Evolutionary conservation across 169 alveolate species (phyloP).

Genomic region (Neospora caninum): DNA sequence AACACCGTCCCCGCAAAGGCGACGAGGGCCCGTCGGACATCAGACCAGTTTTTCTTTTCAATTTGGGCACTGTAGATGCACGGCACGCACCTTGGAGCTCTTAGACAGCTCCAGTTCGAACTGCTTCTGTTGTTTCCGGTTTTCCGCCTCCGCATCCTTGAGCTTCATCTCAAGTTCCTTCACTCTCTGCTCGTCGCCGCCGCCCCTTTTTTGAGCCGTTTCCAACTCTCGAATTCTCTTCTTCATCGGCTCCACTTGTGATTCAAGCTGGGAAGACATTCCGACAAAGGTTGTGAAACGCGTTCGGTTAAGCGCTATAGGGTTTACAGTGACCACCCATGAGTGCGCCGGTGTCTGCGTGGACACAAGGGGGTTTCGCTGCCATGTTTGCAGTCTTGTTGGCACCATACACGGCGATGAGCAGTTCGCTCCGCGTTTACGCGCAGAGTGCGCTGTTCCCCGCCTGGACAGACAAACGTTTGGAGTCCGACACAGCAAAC

Average conservation of each 20-base stretch:
- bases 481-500: too few species aligned
- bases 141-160: conserved; percentile 46
- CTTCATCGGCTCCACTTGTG: conserved; percentile 40
- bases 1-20: too few species aligned
- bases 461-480: too few species aligned
- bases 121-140: conserved; percentile 10
- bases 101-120: conserved; percentile 33
- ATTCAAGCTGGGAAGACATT: conserved; percentile 21
- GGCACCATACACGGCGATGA: too few species aligned
- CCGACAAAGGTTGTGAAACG: neutral
- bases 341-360: too few species aligned
- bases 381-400: too few species aligned
- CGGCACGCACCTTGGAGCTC: conserved; percentile 4
- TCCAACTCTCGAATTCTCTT: conserved; percentile 29
- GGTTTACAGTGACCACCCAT: neutral
- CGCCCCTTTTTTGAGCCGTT: conserved; percentile 8
- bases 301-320: neutral
- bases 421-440: too few species aligned
- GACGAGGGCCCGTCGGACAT: too few species aligned
- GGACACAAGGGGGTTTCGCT: too few species aligned
- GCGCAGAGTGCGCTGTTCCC: too few species aligned
- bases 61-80: too few species aligned
- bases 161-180: conserved; percentile 40
- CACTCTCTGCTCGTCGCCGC: conserved; percentile 29
- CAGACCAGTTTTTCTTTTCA: too few species aligned